These are phyloP conservation scores for Potentilla sterilis DNA, from an alignment of 306 rosid species.

Conservation along the genomic window DNA sequence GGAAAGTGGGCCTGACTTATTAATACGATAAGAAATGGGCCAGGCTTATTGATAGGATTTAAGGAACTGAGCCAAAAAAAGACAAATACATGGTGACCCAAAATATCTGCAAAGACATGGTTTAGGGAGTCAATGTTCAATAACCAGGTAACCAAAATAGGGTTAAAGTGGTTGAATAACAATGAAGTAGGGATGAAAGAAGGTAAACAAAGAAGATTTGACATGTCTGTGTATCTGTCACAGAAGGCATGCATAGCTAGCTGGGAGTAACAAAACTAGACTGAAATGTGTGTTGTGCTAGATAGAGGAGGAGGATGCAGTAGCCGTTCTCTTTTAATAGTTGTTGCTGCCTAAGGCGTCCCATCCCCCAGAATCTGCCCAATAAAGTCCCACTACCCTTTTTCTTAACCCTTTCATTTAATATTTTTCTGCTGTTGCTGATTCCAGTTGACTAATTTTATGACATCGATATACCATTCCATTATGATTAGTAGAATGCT, in stretches of 20 bases:
- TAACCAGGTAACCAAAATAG: no score
- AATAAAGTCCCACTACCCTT: no score
- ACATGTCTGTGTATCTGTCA: background rate
- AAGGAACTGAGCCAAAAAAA: background rate
- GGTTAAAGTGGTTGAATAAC: background rate
- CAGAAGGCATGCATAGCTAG: background rate
- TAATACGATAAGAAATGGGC: background rate
- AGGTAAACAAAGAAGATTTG: background rate
- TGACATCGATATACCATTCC: background rate
- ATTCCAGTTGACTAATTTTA: background rate
- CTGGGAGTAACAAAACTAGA: background rate
- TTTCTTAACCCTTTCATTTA: background rate
- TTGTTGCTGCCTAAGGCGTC: constrained; percentile 7
- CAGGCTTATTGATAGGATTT: background rate
- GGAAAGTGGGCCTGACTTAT: background rate
- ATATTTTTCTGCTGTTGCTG: background rate
- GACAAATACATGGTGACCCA: no score
- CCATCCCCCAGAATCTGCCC: constrained; percentile 2
- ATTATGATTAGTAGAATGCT: background rate
- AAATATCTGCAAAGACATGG: no score
- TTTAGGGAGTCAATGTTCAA: no score
- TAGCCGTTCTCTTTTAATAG: background rate
- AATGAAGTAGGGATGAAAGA: background rate
- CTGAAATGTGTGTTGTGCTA: background rate
- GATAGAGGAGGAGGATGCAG: background rate